phyloP scores from a whole-genome alignment of 805 yeast species.

The Monosporozyma yasuniensis region DNA sequence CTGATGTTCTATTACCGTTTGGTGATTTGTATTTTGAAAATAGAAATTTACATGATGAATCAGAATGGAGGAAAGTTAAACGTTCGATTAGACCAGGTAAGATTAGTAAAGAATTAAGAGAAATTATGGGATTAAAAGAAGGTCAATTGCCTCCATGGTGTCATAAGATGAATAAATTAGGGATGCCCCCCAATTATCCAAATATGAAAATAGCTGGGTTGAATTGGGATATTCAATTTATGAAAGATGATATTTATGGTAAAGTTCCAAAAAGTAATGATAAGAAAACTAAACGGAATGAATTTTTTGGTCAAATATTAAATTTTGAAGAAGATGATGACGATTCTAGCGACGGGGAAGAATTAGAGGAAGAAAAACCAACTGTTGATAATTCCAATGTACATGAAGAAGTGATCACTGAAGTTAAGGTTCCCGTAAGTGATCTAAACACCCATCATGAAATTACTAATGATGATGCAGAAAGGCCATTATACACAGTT shows the following conservation, averaged over 20 bases:
- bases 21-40: constrained; percentile 83
- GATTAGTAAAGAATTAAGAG: constrained; percentile 49
- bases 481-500: constrained; percentile 16
- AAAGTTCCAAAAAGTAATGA: constrained; percentile 8
- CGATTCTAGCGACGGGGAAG: constrained; percentile 7
- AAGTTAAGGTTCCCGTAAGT: background rate
- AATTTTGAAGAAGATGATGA: constrained; percentile 20
- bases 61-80: constrained; percentile 26
- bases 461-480: constrained; percentile 2
- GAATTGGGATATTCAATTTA: constrained; percentile 35
- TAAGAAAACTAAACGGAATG: constrained; percentile 4
- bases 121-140: constrained; percentile 60
- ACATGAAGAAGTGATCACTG: background rate
- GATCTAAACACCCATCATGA: background rate
- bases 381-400: constrained; percentile 1
- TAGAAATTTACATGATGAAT: constrained; percentile 44
- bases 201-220: constrained; percentile 49
- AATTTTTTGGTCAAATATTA: constrained; percentile 27
- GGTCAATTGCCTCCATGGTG: constrained; percentile 73
- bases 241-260: constrained; percentile 31
- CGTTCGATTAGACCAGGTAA: constrained; percentile 54
- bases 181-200: constrained; percentile 80
- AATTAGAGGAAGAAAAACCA: constrained; percentile 10
- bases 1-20: constrained; percentile 45
- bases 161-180: constrained; percentile 52